Base-by-base conservation (phyloP, 352 stramenopile genomes). In the Pythium pectinolyticum region DNA sequence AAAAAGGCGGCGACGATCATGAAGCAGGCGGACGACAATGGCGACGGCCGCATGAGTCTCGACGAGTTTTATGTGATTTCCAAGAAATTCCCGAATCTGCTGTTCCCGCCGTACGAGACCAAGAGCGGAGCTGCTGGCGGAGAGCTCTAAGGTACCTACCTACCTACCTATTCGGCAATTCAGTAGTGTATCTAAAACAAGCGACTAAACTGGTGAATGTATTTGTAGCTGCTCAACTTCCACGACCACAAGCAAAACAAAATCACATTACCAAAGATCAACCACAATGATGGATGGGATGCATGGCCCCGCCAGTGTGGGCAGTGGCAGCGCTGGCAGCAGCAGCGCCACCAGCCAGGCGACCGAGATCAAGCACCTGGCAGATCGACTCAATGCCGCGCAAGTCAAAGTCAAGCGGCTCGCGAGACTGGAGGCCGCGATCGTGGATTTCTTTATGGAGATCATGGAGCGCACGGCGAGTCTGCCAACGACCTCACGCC, bases 51-150 rank as follows among this genome's bases (percentile, higher is more conserved):
- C 34, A 86, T 96, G 62, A 86, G 84, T 61, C 71, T 93, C 40
- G 79, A 92, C 46, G 89, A 97, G 72, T 97, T 97, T 53, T 74
- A 92, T 49, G 66, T 82, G 41, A 92, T 96, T 55, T 82, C 82
- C 1, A 88, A 90, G 25, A 97, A 97, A 66, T 97, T 97, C 51
- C 90, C 89, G 4, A 96, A 96, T 57, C 74, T 97, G n/a, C 66
- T 97, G 14, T 96, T 97, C 53, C 88, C 88, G 15, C 72, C 82
- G 2, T 77, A 89, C 30, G 77, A 83, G 10, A 61, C 57, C 32
- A 48, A n/a, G n/a, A n/a, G n/a, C n/a, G n/a, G n/a, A n/a, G n/a
- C 31, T 34, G 45, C 31, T 14, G 45, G n/a, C 32, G 12, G 47
- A 34, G 35, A 53, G 32, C 35, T 25, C n/a, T 40, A 50, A 47